These are phyloP conservation scores for Scedosporium aurantiacum DNA, from an alignment of 2,329 filamentous ascomycete genomes.

Conservation along the genomic window DNA sequence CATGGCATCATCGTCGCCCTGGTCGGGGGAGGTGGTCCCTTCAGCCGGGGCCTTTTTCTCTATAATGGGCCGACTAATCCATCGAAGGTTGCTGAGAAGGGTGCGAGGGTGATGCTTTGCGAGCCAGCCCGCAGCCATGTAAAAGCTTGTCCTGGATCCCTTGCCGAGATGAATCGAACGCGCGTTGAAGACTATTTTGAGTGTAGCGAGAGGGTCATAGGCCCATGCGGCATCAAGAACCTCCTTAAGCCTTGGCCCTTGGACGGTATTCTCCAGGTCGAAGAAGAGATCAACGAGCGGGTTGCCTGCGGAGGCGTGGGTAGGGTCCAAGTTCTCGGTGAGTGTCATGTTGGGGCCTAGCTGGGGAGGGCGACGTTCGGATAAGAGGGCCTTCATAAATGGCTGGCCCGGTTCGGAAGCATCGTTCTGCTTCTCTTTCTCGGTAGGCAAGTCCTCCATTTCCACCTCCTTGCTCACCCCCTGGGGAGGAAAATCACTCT, in stretches of 20 bases:
- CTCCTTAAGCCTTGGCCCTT: conserved; percentile 23
- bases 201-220: conserved; percentile 32
- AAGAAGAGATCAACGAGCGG: conserved; percentile 42
- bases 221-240: conserved; percentile 39
- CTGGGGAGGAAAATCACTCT: conserved; percentile 13
- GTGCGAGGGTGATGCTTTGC: conserved; percentile 42
- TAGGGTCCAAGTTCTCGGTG: conserved; percentile 41
- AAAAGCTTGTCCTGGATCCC: conserved; percentile 34
- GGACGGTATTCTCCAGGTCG: conserved; percentile 33
- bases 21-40: conserved; percentile 24
- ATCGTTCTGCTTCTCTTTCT: background rate
- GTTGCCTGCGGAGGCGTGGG: conserved; percentile 32
- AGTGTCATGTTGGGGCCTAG: conserved; percentile 29
- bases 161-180: conserved; percentile 53
- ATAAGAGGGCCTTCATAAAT: background rate
- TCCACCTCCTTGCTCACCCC: background rate
- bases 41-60: conserved; percentile 32
- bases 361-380: background rate
- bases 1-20: conserved; percentile 20
- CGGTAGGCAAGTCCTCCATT: background rate
- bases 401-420: background rate
- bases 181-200: conserved; percentile 50
- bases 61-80: conserved; percentile 44
- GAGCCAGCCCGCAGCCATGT: conserved; percentile 45
- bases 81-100: conserved; percentile 39